phyloP scores from a whole-genome alignment of 495 filamentous ascomycete genomes.

The Cercophora newfieldiana region DNA sequence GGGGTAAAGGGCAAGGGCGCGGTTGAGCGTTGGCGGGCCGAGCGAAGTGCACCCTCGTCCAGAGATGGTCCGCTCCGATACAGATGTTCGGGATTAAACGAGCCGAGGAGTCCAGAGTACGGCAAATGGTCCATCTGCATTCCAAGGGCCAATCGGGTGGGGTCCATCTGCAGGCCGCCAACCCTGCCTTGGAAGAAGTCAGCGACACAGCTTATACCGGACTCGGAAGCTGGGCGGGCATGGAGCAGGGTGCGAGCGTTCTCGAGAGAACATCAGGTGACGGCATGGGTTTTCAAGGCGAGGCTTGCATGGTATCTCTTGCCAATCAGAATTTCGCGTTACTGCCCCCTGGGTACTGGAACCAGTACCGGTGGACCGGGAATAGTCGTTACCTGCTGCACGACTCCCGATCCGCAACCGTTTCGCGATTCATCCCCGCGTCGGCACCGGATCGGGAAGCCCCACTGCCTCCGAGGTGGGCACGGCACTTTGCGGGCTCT shows the following conservation, averaged over 20 bases:
- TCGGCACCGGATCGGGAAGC: neutral
- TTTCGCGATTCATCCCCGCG: neutral
- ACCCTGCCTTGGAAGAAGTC: neutral
- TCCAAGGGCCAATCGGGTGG: slow-evolving; percentile 9
- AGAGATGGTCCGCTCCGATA: neutral
- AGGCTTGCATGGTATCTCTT: neutral
- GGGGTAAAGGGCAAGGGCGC: neutral
- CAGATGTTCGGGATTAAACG: neutral
- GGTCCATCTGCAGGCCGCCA: neutral
- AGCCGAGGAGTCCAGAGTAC: neutral
- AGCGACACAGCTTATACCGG: neutral
- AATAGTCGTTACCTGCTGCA: neutral
- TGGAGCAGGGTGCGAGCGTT: neutral
- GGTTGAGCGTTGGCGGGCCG: neutral
- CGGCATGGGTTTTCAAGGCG: neutral
- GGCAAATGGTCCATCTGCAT: neutral
- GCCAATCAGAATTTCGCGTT: slow-evolving; percentile 1
- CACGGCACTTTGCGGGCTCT: neutral
- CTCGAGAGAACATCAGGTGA: slow-evolving; percentile 8
- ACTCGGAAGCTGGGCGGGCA: slow-evolving; percentile 4
- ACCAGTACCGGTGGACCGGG: slow-evolving; percentile 6
- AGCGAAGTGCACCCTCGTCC: neutral
- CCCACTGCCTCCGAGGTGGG: neutral
- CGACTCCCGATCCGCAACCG: neutral
- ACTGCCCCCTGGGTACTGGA: slow-evolving; percentile 1